Conservation (phyloP, 2,329 filamentous ascomycete species). For the Aspergillus chevalieri region DNA sequence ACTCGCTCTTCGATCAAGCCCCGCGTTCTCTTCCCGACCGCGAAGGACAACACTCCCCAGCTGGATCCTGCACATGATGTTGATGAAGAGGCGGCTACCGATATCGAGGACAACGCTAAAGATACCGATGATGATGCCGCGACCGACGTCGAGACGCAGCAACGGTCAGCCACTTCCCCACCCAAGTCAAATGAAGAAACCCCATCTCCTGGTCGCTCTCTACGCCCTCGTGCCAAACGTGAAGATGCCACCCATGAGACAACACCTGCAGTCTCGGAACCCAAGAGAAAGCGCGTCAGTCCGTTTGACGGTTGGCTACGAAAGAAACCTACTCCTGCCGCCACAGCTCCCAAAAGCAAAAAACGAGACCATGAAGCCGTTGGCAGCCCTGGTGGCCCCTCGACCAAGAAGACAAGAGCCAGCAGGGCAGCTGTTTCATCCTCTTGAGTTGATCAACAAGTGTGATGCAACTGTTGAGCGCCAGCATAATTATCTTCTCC, state of each 20-base stretch:
- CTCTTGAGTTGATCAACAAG: not conserved
- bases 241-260: constrained; percentile 15
- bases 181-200: constrained; percentile 15
- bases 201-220: constrained; percentile 30
- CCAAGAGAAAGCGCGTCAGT: constrained; percentile 29
- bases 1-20: constrained; percentile 56
- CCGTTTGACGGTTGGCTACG: constrained; percentile 38
- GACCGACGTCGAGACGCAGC: constrained; percentile 10
- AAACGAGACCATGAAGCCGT: constrained; percentile 30
- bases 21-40: constrained; percentile 52
- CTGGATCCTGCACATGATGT: constrained; percentile 32
- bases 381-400: constrained; percentile 20
- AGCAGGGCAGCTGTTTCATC: constrained; percentile 10
- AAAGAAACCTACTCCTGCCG: constrained; percentile 28
- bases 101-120: constrained; percentile 43
- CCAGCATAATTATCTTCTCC: not conserved
- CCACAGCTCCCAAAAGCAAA: constrained; percentile 21
- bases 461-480: too few relatives aligned
- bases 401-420: constrained; percentile 26
- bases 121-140: constrained; percentile 10
- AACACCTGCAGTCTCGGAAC: constrained; percentile 18
- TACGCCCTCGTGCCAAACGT: constrained; percentile 27
- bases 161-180: constrained; percentile 18
- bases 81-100: constrained; percentile 51
- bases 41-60: constrained; percentile 36